A percentile compares a stretch with the other conserved stretches of the same genome.
These are phyloP conservation scores for Pythium brachiatum DNA, from an alignment of 352 stramenopile species.

Conservation along the genomic window DNA sequence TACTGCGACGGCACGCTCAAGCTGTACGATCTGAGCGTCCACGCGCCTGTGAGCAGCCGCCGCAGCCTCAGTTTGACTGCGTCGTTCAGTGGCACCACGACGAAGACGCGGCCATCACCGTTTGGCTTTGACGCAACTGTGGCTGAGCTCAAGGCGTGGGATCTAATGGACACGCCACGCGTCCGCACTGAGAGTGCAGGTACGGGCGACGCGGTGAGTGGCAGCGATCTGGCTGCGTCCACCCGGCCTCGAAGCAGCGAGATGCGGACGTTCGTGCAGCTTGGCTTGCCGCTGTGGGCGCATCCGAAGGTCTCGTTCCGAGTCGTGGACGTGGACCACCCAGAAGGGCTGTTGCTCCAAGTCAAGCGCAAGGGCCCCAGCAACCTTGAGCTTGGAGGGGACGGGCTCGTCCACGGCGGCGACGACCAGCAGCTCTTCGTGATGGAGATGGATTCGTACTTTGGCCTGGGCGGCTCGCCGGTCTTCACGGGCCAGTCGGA, in stretches of 20 bases:
- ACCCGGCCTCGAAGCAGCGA: slow-evolving; percentile 27
- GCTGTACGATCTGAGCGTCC: slow-evolving; percentile 54
- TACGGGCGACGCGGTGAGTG: background rate
- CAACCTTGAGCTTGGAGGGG: slow-evolving; percentile 26
- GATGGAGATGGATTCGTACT: slow-evolving; percentile 87
- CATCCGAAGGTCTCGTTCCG: slow-evolving; percentile 75
- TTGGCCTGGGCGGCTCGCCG: slow-evolving; percentile 74
- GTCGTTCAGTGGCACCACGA: slow-evolving; percentile 23
- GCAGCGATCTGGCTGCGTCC: slow-evolving; percentile 1
- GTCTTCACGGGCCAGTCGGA: slow-evolving; percentile 59
- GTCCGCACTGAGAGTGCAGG: slow-evolving; percentile 15
- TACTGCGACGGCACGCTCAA: slow-evolving; percentile 64
- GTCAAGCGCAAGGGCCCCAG: slow-evolving; percentile 75
- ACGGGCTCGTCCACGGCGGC: slow-evolving; percentile 43
- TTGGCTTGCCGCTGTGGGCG: slow-evolving; percentile 66
- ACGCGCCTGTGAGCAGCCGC: slow-evolving; percentile 7
- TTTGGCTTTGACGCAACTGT: slow-evolving; percentile 70
- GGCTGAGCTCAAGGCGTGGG: slow-evolving; percentile 63
- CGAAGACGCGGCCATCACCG: slow-evolving; percentile 49
- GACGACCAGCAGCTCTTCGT: slow-evolving; percentile 79
- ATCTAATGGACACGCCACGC: slow-evolving; percentile 31
- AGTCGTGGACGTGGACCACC: slow-evolving; percentile 48
- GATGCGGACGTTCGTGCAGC: slow-evolving; percentile 61
- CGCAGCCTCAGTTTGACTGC: background rate
- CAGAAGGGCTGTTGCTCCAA: slow-evolving; percentile 54